Conservation (phyloP, 805 yeast species). For the Lipomyces yamanashiensis region DNA sequence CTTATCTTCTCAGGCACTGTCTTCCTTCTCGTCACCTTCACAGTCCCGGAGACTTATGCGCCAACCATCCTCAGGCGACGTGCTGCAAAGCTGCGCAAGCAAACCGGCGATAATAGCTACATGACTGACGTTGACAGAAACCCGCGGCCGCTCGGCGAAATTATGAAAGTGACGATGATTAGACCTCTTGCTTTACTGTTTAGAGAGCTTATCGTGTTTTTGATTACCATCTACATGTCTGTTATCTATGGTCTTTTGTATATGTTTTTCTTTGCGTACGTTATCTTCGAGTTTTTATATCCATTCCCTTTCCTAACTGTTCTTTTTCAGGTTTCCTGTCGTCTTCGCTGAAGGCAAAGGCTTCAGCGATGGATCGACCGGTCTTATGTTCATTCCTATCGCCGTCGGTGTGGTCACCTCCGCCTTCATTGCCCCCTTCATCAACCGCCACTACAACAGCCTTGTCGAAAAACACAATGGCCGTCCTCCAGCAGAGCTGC, state of each 20-base stretch:
- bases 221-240: conserved; percentile 57
- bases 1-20: conserved; percentile 66
- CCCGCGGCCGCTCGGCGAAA: conserved; percentile 67
- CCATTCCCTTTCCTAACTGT: neutral
- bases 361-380: conserved; percentile 59
- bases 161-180: conserved; percentile 67
- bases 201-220: conserved; percentile 52
- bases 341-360: conserved; percentile 59
- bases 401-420: conserved; percentile 78
- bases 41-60: conserved; percentile 68
- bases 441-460: conserved; percentile 44
- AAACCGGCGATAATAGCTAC: conserved; percentile 56
- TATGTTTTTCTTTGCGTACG: conserved; percentile 61
- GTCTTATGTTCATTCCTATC: conserved; percentile 68
- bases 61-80: conserved; percentile 57
- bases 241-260: conserved; percentile 56
- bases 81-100: conserved; percentile 56
- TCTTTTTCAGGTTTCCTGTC: conserved; percentile 50
- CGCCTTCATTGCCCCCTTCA: conserved; percentile 44
- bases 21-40: conserved; percentile 51
- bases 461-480: conserved; percentile 52
- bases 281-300: neutral
- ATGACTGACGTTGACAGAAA: conserved; percentile 70
- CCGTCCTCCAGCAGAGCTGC: conserved; percentile 58
- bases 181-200: conserved; percentile 75